Conservation (phyloP, 2,329 filamentous ascomycete species). For the Claviceps purpurea region DNA sequence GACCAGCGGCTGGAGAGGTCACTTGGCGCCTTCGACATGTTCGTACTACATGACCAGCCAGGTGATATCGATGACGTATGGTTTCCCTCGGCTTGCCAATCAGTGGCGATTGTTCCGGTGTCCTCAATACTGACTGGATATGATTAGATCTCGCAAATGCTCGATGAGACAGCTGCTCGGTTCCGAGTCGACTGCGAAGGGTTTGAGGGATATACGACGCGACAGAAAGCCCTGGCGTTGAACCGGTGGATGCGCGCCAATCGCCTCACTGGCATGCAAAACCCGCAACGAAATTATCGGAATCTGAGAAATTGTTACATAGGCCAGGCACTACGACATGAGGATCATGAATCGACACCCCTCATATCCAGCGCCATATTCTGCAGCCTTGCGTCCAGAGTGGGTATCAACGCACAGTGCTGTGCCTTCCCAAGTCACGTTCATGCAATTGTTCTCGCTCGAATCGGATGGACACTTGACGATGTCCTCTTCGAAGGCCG, state of each 20-base stretch:
- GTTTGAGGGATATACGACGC: slow-evolving; percentile 44
- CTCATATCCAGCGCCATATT: slow-evolving; percentile 81
- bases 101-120: neutral
- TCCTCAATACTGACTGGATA: neutral
- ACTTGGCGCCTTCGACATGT: slow-evolving; percentile 78
- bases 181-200: slow-evolving; percentile 40
- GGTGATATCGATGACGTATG: slow-evolving; percentile 63
- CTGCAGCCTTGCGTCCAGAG: slow-evolving; percentile 59
- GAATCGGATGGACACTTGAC: slow-evolving; percentile 47
- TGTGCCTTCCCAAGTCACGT: slow-evolving; percentile 79
- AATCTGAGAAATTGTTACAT: slow-evolving; percentile 80
- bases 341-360: slow-evolving; percentile 67
- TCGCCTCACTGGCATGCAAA: slow-evolving; percentile 57
- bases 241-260: slow-evolving; percentile 55
- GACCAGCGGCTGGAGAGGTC: slow-evolving; percentile 50
- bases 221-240: slow-evolving; percentile 54
- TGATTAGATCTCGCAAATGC: slow-evolving; percentile 42
- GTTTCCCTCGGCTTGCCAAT: neutral
- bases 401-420: slow-evolving; percentile 65
- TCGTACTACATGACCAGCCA: slow-evolving; percentile 59
- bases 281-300: slow-evolving; percentile 55
- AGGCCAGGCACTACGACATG: slow-evolving; percentile 61
- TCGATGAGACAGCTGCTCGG: slow-evolving; percentile 48
- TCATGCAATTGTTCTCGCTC: slow-evolving; percentile 60
- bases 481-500: slow-evolving; percentile 24